Evolutionary conservation across 495 filamentous ascomycete species (phyloP).

Genomic region (Tricharina praecox): DNA sequence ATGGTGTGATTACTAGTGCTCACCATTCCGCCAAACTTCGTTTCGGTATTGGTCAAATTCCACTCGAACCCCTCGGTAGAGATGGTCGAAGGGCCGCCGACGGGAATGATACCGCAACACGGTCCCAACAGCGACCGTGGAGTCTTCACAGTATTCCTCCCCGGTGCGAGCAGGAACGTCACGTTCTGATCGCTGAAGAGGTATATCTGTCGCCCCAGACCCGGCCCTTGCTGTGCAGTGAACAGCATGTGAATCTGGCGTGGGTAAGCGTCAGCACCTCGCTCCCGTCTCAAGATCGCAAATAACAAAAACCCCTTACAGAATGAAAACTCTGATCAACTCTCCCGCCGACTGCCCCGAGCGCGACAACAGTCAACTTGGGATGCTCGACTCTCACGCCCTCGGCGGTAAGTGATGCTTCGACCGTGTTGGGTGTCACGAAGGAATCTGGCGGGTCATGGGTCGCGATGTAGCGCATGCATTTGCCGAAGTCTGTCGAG

Average conservation of each 20-base stretch:
- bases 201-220: constrained; percentile 35
- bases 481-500: constrained; percentile 68
- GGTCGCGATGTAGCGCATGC: constrained; percentile 43
- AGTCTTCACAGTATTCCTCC: constrained; percentile 51
- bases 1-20: constrained; percentile 86
- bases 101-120: constrained; percentile 57
- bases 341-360: constrained; percentile 75
- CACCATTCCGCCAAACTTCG: constrained; percentile 63
- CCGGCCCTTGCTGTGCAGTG: constrained; percentile 1
- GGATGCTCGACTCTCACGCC: background rate
- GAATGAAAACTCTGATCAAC: constrained; percentile 85
- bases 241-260: constrained; percentile 25
- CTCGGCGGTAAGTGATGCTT: background rate
- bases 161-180: constrained; percentile 56
- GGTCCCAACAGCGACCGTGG: constrained; percentile 33
- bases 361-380: constrained; percentile 40
- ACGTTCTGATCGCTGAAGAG: constrained; percentile 64
- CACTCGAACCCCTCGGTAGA: constrained; percentile 69
- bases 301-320: constrained; percentile 56
- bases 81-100: constrained; percentile 54
- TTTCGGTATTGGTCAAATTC: constrained; percentile 70
- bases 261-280: constrained; percentile 14
- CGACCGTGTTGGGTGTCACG: background rate
- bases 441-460: constrained; percentile 5
- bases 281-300: constrained; percentile 31